Conservation (phyloP, 345 rosid genomes). For the Lumnitzera littorea region DNA sequence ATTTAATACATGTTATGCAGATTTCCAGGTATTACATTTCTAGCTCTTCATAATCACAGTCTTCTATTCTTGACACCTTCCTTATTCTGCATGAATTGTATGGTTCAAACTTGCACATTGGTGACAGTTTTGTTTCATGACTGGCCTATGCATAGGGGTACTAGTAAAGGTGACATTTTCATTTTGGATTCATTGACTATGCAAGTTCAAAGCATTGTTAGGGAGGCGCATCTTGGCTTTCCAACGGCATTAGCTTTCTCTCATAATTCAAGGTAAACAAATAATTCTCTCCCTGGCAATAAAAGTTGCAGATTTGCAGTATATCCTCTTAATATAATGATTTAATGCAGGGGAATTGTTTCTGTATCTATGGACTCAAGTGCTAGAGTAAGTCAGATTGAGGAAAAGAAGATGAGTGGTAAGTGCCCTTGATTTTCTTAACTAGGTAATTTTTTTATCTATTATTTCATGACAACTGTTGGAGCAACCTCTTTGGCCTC, state of each 20-base stretch:
- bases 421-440: constrained; percentile 9
- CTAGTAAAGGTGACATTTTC: constrained; percentile 53
- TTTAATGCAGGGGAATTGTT: constrained; percentile 49
- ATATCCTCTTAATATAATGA: constrained; percentile 5
- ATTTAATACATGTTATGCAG: no score
- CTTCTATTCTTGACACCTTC: no score
- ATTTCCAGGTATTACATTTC: no score
- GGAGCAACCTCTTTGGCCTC: not conserved
- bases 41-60: no score
- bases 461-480: not conserved
- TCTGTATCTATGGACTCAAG: constrained; percentile 91
- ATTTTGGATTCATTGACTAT: constrained; percentile 43
- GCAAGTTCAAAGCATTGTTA: constrained; percentile 36
- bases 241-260: constrained; percentile 81
- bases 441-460: not conserved
- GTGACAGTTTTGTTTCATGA: not conserved
- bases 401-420: constrained; percentile 37
- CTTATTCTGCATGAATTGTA: not conserved
- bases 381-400: constrained; percentile 62
- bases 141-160: constrained; percentile 52
- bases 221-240: constrained; percentile 77
- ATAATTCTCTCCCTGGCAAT: not conserved
- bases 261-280: constrained; percentile 68
- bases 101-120: not conserved
- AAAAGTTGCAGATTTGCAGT: not conserved